phyloP scores from a whole-genome alignment of 2,329 filamentous ascomycete genomes.

The Nemania diffusa region DNA sequence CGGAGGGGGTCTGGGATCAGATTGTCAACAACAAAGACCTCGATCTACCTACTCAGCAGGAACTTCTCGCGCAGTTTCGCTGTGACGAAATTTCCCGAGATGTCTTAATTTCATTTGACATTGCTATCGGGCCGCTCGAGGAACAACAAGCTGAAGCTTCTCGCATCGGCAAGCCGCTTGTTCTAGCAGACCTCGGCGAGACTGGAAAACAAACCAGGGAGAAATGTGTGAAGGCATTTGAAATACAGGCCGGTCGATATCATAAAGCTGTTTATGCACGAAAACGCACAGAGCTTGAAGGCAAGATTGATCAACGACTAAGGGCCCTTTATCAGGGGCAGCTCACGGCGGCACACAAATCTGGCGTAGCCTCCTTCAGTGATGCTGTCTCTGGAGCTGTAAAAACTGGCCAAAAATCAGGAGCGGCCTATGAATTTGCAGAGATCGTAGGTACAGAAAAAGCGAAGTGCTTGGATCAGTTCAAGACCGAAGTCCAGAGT shows the following conservation, averaged over 20 bases:
- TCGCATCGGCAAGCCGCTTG: slow-evolving; percentile 75
- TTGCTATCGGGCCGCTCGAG: slow-evolving; percentile 83
- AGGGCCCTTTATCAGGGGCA: slow-evolving; percentile 92
- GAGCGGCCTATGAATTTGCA: slow-evolving; percentile 91
- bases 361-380: slow-evolving; percentile 83
- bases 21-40: slow-evolving; percentile 99
- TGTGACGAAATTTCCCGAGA: slow-evolving; percentile 97
- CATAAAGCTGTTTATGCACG: slow-evolving; percentile 94
- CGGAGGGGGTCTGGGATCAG: slow-evolving; percentile 95
- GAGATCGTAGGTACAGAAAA: slow-evolving; percentile 91
- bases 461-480: slow-evolving; percentile 76
- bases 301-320: slow-evolving; percentile 86
- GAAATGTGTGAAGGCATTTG: slow-evolving; percentile 84
- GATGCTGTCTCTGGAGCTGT: slow-evolving; percentile 88
- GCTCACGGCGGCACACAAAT: slow-evolving; percentile 87
- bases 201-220: slow-evolving; percentile 77
- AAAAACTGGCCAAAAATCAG: slow-evolving; percentile 92
- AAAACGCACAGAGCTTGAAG: slow-evolving; percentile 85
- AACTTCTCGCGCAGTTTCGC: slow-evolving; percentile 94
- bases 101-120: slow-evolving; percentile 85
- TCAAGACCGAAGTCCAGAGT: slow-evolving; percentile 78
- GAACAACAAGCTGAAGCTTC: slow-evolving; percentile 82
- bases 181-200: slow-evolving; percentile 79
- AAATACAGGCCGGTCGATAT: slow-evolving; percentile 90
- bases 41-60: slow-evolving; percentile 95